phyloP scores from a whole-genome alignment of 345 rosid species.

The Melaleuca quinquenervia region DNA sequence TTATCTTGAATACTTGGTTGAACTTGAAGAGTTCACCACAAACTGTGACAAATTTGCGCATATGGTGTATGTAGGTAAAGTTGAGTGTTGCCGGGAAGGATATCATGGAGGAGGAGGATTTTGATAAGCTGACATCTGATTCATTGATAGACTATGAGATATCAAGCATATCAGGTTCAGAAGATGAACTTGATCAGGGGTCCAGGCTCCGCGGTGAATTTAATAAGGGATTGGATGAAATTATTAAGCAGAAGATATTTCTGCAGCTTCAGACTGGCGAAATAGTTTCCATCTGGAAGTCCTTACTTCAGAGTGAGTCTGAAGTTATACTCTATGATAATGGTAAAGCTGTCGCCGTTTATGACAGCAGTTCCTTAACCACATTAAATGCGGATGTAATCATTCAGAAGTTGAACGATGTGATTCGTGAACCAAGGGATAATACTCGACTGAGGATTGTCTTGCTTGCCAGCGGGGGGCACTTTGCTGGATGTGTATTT shows the following conservation, averaged over 20 bases:
- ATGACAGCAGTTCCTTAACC: background rate
- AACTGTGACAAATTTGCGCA: background rate
- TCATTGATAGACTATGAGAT: constrained; percentile 68
- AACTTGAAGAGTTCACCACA: no score
- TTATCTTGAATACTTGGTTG: background rate
- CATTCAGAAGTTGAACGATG: constrained; percentile 41
- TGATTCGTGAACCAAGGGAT: constrained; percentile 34
- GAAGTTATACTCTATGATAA: constrained; percentile 35
- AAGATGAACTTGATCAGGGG: constrained; percentile 63
- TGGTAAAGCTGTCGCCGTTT: constrained; percentile 12
- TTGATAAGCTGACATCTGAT: constrained; percentile 67
- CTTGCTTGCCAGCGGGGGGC: constrained; percentile 88
- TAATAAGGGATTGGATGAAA: constrained; percentile 17
- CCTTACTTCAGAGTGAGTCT: constrained; percentile 52
- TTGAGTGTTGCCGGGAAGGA: constrained; percentile 72
- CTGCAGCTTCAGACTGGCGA: constrained; percentile 58
- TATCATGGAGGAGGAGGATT: constrained; percentile 72
- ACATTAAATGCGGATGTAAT: constrained; percentile 36
- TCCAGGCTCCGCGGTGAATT: constrained; percentile 9
- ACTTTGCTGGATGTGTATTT: constrained; percentile 84
- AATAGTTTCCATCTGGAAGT: constrained; percentile 65
- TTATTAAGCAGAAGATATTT: constrained; percentile 50
- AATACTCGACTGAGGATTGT: constrained; percentile 37
- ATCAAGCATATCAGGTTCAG: constrained; percentile 93
- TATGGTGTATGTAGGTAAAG: constrained; percentile 35